Evolutionary conservation across 2,329 filamentous ascomycete species (phyloP), one percentile per base, ranked within the genome.

Genomic region (Colletotrichum caudatum): DNA sequence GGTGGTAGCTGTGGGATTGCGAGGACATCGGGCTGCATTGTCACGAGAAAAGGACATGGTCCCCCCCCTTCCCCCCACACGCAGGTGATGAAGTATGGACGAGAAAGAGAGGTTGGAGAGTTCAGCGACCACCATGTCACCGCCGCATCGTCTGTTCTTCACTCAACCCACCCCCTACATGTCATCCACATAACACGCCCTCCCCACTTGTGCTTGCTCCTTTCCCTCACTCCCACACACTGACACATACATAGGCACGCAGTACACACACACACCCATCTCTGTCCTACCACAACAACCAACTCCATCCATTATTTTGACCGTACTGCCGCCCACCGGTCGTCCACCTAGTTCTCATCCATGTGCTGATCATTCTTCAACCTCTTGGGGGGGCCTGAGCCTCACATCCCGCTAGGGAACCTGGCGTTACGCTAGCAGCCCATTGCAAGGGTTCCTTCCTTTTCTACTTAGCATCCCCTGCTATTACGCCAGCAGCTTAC

Each of bases 341-440:
- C 35, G 46, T 26, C 54, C 56, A 56, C 33, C 35, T 26, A 11
- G 51, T 56, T 48, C 39, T 37, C 56, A 70, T 62, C 67, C 67
- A 66, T 66, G 67, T 57, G 67, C 61, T 70, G 67, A 70, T 70
- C 67, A 70, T 70, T 66, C 60, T 69, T 64, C 62, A 44, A 51
- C 33, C 50, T 44, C 48, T 66, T 26, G 20, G 56, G 56, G 56
- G 62, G 48, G 41, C 62, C 56, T 37, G 50, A 69, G 67, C 62
- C 62, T 61, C 48, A 37, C 18, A 66, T 37, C 37, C 41, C 48
- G 67, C 46, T 37, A 23, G 61, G 54, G 53, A 20, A 35, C 46
- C 66, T 46, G 44, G 60, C 46, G 33, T 26, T 53, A 39, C 46
- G 33, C 20, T 53, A 39, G 46, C 11, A 60, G 48, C 57, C 41